A percentile compares a stretch with the other conserved stretches of the same genome.
These are phyloP conservation scores for Xerocomus nothofagi DNA, from an alignment of 1,284 basidiomycete genomes.

Conservation along the genomic window DNA sequence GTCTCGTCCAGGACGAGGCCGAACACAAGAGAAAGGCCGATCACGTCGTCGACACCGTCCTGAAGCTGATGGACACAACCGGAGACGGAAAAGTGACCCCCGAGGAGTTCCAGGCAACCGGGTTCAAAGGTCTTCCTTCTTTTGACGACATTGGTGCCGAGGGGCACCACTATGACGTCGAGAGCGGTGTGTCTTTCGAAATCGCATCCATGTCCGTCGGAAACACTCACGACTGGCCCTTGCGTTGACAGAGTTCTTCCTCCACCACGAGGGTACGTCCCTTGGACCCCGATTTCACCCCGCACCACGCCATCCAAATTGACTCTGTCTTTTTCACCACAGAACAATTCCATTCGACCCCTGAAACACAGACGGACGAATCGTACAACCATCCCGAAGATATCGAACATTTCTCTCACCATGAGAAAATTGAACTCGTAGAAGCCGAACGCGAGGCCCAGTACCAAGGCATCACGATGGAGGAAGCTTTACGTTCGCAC, in stretches of 20 bases:
- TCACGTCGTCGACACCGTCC: constrained; percentile 74
- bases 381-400: constrained; percentile 94
- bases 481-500: constrained; percentile 61
- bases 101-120: constrained; percentile 80
- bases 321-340: constrained; percentile 4
- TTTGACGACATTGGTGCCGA: constrained; percentile 88
- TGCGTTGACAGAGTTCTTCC: constrained; percentile 75
- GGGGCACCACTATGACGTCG: constrained; percentile 91
- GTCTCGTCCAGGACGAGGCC: constrained; percentile 58
- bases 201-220: not conserved
- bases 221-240: constrained; percentile 1
- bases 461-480: constrained; percentile 77
- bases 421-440: constrained; percentile 83
- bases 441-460: constrained; percentile 84
- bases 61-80: constrained; percentile 76
- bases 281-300: not conserved
- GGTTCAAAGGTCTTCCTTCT: constrained; percentile 78
- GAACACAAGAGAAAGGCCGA: constrained; percentile 87
- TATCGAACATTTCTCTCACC: constrained; percentile 83
- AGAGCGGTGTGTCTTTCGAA: constrained; percentile 60
- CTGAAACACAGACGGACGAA: constrained; percentile 96
- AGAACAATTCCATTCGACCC: constrained; percentile 92
- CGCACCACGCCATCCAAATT: not conserved
- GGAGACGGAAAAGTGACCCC: constrained; percentile 77
- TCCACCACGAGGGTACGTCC: constrained; percentile 84